Evolutionary conservation across 805 yeast genomes (phyloP).

Genomic region (Starmerella bombi): DNA sequence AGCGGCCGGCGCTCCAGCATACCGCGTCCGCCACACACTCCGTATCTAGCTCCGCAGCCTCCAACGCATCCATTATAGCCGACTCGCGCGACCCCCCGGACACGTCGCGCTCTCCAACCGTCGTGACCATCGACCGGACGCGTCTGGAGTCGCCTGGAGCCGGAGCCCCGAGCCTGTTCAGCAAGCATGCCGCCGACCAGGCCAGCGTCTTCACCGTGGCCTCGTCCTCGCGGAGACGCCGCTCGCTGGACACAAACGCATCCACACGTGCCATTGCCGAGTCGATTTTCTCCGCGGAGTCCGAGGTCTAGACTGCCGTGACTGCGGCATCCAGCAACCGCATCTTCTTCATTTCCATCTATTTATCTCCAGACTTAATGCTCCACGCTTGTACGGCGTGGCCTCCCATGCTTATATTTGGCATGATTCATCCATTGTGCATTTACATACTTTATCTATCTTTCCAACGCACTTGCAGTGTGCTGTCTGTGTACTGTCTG

Average conservation of each 20-base stretch:
- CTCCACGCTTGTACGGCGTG: too few relatives aligned
- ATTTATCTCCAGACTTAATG: too few relatives aligned
- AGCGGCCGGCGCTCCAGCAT: not conserved
- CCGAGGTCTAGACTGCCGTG: not conserved
- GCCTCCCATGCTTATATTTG: too few relatives aligned
- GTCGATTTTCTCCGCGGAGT: constrained; percentile 14
- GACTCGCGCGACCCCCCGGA: too few relatives aligned
- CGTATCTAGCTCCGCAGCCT: not conserved
- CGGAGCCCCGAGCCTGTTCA: not conserved
- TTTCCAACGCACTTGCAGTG: too few relatives aligned
- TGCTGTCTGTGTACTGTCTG: too few relatives aligned
- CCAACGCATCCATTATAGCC: too few relatives aligned
- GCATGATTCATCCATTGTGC: too few relatives aligned
- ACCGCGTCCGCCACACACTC: not conserved
- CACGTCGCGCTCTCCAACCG: too few relatives aligned
- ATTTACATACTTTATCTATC: too few relatives aligned
- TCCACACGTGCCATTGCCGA: constrained; percentile 29
- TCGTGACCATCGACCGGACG: not conserved
- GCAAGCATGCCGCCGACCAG: constrained; percentile 19
- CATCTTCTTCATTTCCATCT: too few relatives aligned
- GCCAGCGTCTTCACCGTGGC: constrained; percentile 31
- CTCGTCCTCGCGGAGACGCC: constrained; percentile 27
- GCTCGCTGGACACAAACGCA: constrained; percentile 30
- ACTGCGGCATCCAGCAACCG: too few relatives aligned
- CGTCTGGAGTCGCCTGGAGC: not conserved